Conservation (phyloP, 2,329 filamentous ascomycete genomes). For the Alternaria atra region DNA sequence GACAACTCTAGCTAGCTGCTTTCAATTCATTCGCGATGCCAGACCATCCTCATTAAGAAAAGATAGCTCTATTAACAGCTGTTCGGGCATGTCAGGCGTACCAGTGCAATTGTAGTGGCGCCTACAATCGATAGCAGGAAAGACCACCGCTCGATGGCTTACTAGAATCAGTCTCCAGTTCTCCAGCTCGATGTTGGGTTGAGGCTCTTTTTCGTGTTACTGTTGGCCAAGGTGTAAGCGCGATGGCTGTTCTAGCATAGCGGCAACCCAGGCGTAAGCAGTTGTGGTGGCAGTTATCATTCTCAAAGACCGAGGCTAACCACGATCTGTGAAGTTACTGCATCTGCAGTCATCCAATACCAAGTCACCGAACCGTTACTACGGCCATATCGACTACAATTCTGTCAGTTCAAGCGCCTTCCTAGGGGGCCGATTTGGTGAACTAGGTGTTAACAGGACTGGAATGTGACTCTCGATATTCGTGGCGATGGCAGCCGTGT, state of each 20-base stretch:
- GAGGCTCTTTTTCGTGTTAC: background rate
- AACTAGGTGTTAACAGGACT: background rate
- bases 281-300: background rate
- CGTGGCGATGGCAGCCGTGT: background rate
- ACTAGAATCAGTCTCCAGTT: background rate
- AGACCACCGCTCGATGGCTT: background rate
- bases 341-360: background rate
- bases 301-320: background rate
- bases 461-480: background rate
- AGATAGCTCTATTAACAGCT: background rate
- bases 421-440: background rate
- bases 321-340: background rate
- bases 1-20: background rate
- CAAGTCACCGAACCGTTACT: background rate
- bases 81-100: background rate
- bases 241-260: background rate
- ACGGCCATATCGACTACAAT: background rate
- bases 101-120: background rate
- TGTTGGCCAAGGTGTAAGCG: background rate
- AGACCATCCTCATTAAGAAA: background rate
- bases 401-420: background rate
- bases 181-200: background rate
- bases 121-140: background rate
- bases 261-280: background rate
- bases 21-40: background rate